These are phyloP conservation scores for Microdochium bolleyi DNA, from an alignment of 2,329 filamentous ascomycete genomes.

Conservation along the genomic window DNA sequence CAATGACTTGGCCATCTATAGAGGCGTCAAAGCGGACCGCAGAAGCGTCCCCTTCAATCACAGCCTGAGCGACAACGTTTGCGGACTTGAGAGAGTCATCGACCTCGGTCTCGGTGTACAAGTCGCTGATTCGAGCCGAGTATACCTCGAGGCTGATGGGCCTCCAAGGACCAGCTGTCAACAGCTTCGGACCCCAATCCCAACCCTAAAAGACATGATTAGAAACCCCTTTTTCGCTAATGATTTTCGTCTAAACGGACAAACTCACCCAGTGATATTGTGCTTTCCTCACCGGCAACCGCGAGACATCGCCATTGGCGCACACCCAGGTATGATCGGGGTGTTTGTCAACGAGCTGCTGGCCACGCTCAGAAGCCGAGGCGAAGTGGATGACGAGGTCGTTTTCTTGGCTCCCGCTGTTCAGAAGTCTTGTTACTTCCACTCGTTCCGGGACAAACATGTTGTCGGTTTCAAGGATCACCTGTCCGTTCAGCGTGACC, in stretches of 20 bases:
- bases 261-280: constrained; percentile 63
- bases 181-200: constrained; percentile 63
- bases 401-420: constrained; percentile 29
- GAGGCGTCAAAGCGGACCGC: constrained; percentile 46
- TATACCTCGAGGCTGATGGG: constrained; percentile 66
- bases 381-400: constrained; percentile 57
- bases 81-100: constrained; percentile 50
- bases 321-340: constrained; percentile 58
- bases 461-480: constrained; percentile 64
- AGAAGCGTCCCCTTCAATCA: constrained; percentile 40
- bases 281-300: constrained; percentile 52
- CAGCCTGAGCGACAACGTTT: constrained; percentile 39
- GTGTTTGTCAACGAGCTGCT: constrained; percentile 50
- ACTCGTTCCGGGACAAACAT: constrained; percentile 72
- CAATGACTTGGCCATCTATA: constrained; percentile 37
- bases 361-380: constrained; percentile 54
- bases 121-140: constrained; percentile 54
- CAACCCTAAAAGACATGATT: constrained; percentile 42
- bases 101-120: constrained; percentile 55
- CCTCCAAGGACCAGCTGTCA: constrained; percentile 67
- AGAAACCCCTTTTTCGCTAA: not conserved
- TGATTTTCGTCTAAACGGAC: too few relatives aligned
- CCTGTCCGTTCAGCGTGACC: constrained; percentile 58
- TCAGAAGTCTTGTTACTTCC: constrained; percentile 46
- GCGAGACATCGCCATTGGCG: constrained; percentile 58